phyloP scores from a whole-genome alignment of 257 asterid genomes.

The Schizonepeta tenuifolia region DNA sequence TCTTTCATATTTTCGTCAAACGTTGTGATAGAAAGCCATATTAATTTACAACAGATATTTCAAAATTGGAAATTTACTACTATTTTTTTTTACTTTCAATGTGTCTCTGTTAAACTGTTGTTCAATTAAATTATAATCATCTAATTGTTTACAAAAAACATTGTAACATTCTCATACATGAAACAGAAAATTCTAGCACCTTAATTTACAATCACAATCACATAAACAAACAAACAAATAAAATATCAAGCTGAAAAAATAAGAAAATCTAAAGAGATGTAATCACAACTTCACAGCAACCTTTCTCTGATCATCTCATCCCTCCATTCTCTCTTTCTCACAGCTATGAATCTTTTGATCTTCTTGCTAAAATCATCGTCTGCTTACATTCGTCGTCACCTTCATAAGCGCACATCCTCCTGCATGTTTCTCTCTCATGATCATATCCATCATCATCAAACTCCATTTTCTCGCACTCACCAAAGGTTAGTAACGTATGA shows the following conservation, averaged over 20 bases:
- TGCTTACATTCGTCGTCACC: constrained; percentile 27
- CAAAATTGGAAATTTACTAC: no score
- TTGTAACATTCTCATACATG: neutral
- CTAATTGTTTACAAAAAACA: neutral
- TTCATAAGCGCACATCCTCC: constrained; percentile 16
- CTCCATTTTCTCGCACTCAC: neutral
- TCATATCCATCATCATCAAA: constrained; percentile 14
- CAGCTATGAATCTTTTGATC: constrained; percentile 33
- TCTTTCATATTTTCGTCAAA: neutral
- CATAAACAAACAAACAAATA: neutral
- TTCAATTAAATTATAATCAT: no score
- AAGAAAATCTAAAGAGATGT: neutral
- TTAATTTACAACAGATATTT: no score
- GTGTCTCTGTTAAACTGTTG: no score
- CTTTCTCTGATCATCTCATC: constrained; percentile 34
- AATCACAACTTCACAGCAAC: constrained; percentile 10
- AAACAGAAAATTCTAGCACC: neutral
- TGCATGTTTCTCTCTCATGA: neutral
- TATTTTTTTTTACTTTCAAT: no score
- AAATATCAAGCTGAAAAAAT: neutral
- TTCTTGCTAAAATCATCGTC: constrained; percentile 27
- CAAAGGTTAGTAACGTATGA: neutral
- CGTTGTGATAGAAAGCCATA: no score
- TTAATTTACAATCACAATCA: neutral
- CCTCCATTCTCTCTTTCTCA: constrained; percentile 38